Conservation (phyloP, 2,329 filamentous ascomycete genomes). For the Trichocomaceae sp. region DNA sequence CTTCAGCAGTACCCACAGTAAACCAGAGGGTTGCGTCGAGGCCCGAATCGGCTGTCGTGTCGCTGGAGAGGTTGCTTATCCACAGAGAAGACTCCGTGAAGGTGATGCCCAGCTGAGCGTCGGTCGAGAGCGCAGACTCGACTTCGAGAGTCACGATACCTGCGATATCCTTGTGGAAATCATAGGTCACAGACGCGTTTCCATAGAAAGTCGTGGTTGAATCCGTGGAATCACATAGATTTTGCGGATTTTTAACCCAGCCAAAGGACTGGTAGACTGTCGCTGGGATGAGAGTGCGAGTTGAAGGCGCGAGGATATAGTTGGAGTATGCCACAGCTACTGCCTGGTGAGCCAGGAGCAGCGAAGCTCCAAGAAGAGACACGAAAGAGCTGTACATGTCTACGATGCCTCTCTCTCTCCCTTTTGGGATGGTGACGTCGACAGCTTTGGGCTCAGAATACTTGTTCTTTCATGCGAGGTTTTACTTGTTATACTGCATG, state of each 20-base stretch:
- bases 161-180: conserved; percentile 36
- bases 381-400: background rate
- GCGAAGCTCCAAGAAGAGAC: background rate
- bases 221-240: conserved; percentile 5
- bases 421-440: background rate
- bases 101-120: conserved; percentile 32
- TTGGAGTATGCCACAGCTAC: conserved; percentile 17
- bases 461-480: background rate
- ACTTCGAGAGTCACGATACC: conserved; percentile 33
- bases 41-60: conserved; percentile 42
- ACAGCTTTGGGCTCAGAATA: background rate
- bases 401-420: background rate
- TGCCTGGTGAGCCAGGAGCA: background rate
- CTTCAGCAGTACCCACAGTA: conserved; percentile 29
- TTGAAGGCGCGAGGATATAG: conserved; percentile 24
- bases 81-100: conserved; percentile 40
- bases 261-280: conserved; percentile 22
- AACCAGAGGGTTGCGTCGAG: conserved; percentile 48
- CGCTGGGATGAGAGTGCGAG: conserved; percentile 19
- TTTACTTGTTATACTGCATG: too few relatives aligned
- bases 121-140: conserved; percentile 16
- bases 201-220: conserved; percentile 16
- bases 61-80: conserved; percentile 42
- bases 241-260: conserved; percentile 17
- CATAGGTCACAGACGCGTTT: conserved; percentile 32